These are phyloP conservation scores for Prunus persica DNA, from an alignment of 306 rosid species.

Conservation along the genomic window DNA sequence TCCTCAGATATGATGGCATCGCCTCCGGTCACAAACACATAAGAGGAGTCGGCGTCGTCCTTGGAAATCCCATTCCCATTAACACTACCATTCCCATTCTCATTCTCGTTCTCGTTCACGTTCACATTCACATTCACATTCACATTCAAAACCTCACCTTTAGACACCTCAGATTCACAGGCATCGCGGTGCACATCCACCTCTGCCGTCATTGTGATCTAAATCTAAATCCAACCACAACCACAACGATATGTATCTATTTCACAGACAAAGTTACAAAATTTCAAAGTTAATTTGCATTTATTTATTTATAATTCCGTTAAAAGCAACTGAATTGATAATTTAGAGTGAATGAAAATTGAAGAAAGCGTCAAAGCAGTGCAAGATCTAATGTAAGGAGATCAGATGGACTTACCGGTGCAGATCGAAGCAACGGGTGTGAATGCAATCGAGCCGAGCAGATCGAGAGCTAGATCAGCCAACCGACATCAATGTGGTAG, in stretches of 20 bases:
- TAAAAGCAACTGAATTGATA: not conserved
- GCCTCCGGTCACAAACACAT: slow-evolving; percentile 32
- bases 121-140: slow-evolving; percentile 15
- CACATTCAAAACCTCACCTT: slow-evolving; percentile 1
- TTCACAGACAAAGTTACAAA: not conserved
- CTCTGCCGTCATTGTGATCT: slow-evolving; percentile 51
- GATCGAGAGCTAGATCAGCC: slow-evolving; percentile 36
- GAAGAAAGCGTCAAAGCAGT: not conserved
- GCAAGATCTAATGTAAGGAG: not conserved
- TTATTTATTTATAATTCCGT: not conserved
- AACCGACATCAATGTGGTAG: slow-evolving; percentile 7
- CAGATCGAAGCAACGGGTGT: not conserved
- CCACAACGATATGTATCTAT: slow-evolving; percentile 17
- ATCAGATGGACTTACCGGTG: slow-evolving; percentile 1
- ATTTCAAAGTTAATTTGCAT: not conserved
- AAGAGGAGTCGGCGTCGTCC: slow-evolving; percentile 36
- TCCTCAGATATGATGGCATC: slow-evolving; percentile 22
- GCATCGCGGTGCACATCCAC: slow-evolving; percentile 41
- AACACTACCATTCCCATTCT: not conserved
- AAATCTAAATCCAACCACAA: not conserved
- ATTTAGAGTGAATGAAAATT: not conserved
- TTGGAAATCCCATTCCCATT: slow-evolving; percentile 19
- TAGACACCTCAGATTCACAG: slow-evolving; percentile 37
- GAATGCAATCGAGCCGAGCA: not conserved
- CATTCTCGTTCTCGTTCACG: slow-evolving; percentile 8